Conservation (phyloP, 2,329 filamentous ascomycete genomes). For the Ascochyta rabiei region DNA sequence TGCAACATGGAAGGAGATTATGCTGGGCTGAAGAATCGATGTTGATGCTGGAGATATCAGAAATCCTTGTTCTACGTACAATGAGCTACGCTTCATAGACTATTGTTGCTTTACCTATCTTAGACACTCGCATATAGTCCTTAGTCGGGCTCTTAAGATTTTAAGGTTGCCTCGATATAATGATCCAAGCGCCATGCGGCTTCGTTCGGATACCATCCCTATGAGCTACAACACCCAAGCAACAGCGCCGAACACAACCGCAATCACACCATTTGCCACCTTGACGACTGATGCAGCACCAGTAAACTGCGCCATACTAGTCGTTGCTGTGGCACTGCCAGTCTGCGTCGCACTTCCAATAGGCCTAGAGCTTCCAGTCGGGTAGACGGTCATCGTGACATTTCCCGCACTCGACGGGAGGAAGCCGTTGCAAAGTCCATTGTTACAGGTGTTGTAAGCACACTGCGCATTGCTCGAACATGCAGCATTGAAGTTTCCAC, state of each 20-base stretch:
- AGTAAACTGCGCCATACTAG: slow-evolving; percentile 18
- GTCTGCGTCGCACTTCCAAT: slow-evolving; percentile 5
- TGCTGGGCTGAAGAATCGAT: too few species aligned
- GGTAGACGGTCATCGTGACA: slow-evolving; percentile 3
- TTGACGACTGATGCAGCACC: slow-evolving; percentile 22
- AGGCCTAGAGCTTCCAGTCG: slow-evolving; percentile 3
- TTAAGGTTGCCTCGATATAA: too few species aligned
- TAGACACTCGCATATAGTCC: too few species aligned
- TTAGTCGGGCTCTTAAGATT: too few species aligned
- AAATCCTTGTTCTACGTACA: too few species aligned
- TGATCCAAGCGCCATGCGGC: too few species aligned
- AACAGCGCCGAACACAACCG: slow-evolving; percentile 16
- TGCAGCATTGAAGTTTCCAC: slow-evolving; percentile 28
- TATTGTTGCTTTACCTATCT: too few species aligned
- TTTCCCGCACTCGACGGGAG: slow-evolving; percentile 8
- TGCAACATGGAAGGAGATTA: too few species aligned
- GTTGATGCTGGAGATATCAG: too few species aligned
- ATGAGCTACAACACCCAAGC: slow-evolving; percentile 21
- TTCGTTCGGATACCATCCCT: too few species aligned
- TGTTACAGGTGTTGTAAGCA: slow-evolving; percentile 24
- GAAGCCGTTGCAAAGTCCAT: slow-evolving; percentile 24
- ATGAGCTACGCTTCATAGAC: too few species aligned
- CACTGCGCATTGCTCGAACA: slow-evolving; percentile 22
- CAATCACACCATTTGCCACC: slow-evolving; percentile 16
- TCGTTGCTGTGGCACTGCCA: slow-evolving; percentile 7